A percentile compares a stretch with the other conserved stretches of the same genome.
phyloP scores from a whole-genome alignment of 345 rosid species.

The Lenwebbia sp. region DNA sequence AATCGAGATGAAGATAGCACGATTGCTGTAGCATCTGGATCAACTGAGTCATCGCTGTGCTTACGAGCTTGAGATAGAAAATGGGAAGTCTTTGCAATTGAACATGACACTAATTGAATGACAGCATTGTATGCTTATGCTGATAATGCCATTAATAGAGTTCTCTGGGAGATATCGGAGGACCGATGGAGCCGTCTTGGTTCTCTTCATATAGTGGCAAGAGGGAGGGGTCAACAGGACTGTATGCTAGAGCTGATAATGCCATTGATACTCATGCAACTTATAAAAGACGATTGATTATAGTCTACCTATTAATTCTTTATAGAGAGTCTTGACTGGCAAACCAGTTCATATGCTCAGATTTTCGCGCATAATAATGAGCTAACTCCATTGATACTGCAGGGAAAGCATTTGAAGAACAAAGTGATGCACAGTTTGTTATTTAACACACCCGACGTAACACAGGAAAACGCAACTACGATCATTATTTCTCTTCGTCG shows the following conservation, averaged over 20 bases:
- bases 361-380: background rate
- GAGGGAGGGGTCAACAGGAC: background rate
- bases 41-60: background rate
- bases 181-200: background rate
- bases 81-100: background rate
- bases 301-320: background rate
- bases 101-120: background rate
- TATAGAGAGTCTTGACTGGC: background rate
- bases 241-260: background rate
- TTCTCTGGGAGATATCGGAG: background rate
- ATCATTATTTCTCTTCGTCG: background rate
- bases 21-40: background rate
- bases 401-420: background rate
- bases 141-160: background rate
- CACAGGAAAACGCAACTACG: background rate
- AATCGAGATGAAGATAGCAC: constrained; percentile 2
- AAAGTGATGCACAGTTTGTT: background rate
- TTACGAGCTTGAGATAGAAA: background rate
- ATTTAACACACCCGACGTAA: background rate
- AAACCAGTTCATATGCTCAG: background rate
- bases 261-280: background rate
- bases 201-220: background rate
- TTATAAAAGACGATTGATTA: background rate
- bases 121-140: background rate
- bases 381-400: background rate